A percentile compares a stretch with the other conserved stretches of the same genome.
These are phyloP conservation scores for Chlamydomonas eustigma DNA, from an alignment of 139 green algal species.

Conservation along the genomic window DNA sequence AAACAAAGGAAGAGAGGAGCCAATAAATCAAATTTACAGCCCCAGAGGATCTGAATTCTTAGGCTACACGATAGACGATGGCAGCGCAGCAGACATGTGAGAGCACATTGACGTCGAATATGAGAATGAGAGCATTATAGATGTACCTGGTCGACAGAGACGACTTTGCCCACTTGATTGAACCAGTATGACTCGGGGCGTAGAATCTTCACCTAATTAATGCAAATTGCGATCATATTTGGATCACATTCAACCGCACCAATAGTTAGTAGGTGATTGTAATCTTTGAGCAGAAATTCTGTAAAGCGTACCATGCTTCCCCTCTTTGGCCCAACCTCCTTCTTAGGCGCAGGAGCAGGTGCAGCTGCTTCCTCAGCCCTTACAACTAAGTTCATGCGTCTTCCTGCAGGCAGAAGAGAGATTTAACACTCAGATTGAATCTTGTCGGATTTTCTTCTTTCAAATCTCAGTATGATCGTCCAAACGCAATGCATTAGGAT, in stretches of 20 bases:
- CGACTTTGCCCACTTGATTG: conserved; percentile 96
- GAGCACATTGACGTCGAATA: too few species aligned
- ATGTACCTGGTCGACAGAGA: conserved; percentile 94
- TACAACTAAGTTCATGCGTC: conserved; percentile 26
- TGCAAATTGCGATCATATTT: neutral
- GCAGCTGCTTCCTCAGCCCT: conserved; percentile 27
- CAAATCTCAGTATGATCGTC: neutral
- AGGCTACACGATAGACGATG: too few species aligned
- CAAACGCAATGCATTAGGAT: neutral
- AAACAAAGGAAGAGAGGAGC: too few species aligned
- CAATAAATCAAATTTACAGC: too few species aligned
- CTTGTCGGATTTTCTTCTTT: neutral
- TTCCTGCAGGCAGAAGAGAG: neutral
- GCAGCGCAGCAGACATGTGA: too few species aligned
- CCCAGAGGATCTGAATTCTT: too few species aligned
- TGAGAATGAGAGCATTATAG: too few species aligned
- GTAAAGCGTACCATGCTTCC: conserved; percentile 56
- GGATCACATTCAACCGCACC: neutral
- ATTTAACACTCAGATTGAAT: neutral
- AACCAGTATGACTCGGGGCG: conserved; percentile 99
- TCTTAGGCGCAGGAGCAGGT: conserved; percentile 38
- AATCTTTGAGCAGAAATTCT: neutral
- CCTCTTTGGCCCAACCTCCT: conserved; percentile 80
- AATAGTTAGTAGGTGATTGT: neutral
- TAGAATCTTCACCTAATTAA: conserved; percentile 88